These are phyloP conservation scores for Trichomonascaceae sp. DNA, from an alignment of 1,139 yeast genomes.

Conservation along the genomic window DNA sequence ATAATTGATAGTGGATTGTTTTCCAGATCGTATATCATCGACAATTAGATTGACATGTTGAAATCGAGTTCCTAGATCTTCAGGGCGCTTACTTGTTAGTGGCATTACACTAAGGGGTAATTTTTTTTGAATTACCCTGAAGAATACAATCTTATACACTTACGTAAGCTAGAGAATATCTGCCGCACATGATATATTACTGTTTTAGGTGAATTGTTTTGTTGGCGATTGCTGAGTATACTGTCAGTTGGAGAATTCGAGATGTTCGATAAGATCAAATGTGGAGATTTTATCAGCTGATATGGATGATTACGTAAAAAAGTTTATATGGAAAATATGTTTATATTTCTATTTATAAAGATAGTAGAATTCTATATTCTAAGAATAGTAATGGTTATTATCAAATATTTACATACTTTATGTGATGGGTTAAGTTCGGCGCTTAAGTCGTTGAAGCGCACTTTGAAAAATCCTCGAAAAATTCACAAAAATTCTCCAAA, in stretches of 20 bases:
- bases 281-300: not conserved
- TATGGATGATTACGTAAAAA: not conserved
- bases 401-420: not conserved
- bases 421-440: not conserved
- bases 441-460: not conserved
- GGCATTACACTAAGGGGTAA: not conserved
- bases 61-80: slow-evolving; percentile 14
- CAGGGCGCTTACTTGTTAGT: slow-evolving; percentile 14
- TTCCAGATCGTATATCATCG: slow-evolving; percentile 23
- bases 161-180: slow-evolving; percentile 20
- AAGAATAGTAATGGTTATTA: no score
- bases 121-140: not conserved
- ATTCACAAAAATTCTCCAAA: not conserved
- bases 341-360: no score
- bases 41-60: slow-evolving; percentile 19
- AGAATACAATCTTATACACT: slow-evolving; percentile 5
- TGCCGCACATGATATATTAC: slow-evolving; percentile 18
- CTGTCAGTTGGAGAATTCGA: not conserved
- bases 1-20: slow-evolving; percentile 27
- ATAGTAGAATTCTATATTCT: no score
- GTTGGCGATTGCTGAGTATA: not conserved
- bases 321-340: no score
- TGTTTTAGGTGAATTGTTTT: not conserved
- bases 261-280: no score
- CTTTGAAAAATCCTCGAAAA: not conserved